A percentile compares a stretch with the other conserved stretches of the same genome.
These are phyloP conservation scores for Lojkania enalia DNA, from an alignment of 2,329 filamentous ascomycete species.

Conservation along the genomic window DNA sequence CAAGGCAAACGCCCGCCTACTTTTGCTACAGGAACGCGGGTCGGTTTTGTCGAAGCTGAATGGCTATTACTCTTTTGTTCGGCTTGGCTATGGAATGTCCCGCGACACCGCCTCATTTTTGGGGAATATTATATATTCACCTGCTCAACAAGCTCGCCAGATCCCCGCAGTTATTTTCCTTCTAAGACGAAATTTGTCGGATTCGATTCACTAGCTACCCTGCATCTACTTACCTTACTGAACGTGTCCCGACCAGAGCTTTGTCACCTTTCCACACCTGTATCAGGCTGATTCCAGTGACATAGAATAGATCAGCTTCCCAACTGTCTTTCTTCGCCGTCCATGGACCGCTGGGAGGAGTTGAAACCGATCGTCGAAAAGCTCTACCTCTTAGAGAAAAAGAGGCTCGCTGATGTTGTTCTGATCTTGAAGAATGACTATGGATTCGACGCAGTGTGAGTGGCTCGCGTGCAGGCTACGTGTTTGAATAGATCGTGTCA, in stretches of 20 bases:
- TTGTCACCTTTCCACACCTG: not conserved
- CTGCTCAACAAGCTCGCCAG: not conserved
- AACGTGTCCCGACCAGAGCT: not conserved
- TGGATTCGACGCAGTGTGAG: slow-evolving; percentile 19
- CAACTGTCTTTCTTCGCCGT: not conserved
- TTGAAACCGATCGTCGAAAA: slow-evolving; percentile 17
- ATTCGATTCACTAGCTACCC: not conserved
- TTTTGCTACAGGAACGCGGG: not conserved
- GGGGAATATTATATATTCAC: not conserved
- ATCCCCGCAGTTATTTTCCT: not conserved
- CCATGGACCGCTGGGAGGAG: slow-evolving; percentile 16
- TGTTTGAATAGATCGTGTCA: not conserved
- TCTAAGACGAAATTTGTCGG: not conserved
- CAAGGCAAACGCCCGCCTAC: slow-evolving; percentile 7
- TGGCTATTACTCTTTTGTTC: slow-evolving; percentile 16
- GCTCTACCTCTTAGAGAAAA: slow-evolving; percentile 16
- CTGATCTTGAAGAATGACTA: slow-evolving; percentile 15
- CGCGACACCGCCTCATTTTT: not conserved
- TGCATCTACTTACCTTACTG: not conserved
- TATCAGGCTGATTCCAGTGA: not conserved
- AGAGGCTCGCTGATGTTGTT: slow-evolving; percentile 15
- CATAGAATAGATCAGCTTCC: not conserved
- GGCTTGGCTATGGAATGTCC: slow-evolving; percentile 10
- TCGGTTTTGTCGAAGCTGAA: not conserved
- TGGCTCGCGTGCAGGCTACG: not conserved